Percentiles rank a stretch among this genome's conserved stretches.
Evolutionary conservation across 1,139 yeast species (phyloP).

Genomic region (Debaryomyces coudertii): DNA sequence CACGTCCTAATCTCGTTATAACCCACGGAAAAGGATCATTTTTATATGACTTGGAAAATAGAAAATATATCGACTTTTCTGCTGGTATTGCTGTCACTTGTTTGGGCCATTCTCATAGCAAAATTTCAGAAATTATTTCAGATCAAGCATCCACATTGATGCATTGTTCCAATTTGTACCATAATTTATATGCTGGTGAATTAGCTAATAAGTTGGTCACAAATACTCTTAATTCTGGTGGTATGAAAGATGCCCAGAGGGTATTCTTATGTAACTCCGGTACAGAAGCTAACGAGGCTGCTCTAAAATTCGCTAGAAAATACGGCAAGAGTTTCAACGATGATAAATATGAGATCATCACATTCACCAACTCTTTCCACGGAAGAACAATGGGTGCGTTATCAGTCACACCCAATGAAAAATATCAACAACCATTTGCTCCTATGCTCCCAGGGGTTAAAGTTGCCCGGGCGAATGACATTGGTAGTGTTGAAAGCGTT

Average conservation of each 20-base stretch:
- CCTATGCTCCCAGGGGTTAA: constrained; percentile 88
- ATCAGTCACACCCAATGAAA: constrained; percentile 88
- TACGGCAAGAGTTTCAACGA: constrained; percentile 61
- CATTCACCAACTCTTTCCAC: constrained; percentile 90
- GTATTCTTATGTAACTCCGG: constrained; percentile 95
- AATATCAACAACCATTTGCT: constrained; percentile 87
- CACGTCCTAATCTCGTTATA: constrained; percentile 74
- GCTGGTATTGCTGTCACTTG: constrained; percentile 98
- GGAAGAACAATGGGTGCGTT: constrained; percentile 95
- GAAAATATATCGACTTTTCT: constrained; percentile 83
- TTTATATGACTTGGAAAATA: constrained; percentile 76
- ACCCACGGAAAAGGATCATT: constrained; percentile 74
- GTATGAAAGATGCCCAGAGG: constrained; percentile 75
- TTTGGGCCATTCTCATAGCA: constrained; percentile 82
- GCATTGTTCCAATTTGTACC: constrained; percentile 85
- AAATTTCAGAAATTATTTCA: constrained; percentile 65
- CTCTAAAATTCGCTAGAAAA: constrained; percentile 91
- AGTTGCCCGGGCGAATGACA: constrained; percentile 62
- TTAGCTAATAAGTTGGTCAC: constrained; percentile 72
- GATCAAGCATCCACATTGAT: constrained; percentile 75
- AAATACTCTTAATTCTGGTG: constrained; percentile 69
- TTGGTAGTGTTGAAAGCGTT: constrained; percentile 57
- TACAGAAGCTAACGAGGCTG: constrained; percentile 98
- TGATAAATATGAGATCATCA: constrained; percentile 72
- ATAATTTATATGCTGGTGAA: constrained; percentile 82